Evolutionary conservation across 2,329 filamentous ascomycete species (phyloP), one percentile per base, ranked within the genome.

Genomic region (Xylaria sp.): DNA sequence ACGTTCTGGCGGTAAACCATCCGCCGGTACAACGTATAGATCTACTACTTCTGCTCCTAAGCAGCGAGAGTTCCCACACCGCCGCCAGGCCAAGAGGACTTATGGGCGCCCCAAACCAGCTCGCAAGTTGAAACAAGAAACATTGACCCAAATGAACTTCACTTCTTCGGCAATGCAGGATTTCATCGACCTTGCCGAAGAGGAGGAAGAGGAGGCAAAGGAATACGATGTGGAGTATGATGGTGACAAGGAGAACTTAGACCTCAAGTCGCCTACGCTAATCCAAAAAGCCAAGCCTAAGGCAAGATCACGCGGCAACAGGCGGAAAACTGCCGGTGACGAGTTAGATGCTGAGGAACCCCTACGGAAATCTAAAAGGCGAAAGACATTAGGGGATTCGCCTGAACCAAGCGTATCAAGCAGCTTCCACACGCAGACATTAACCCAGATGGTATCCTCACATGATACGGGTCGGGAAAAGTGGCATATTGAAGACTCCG

Each of bases 371-470:
- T 66, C 68, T 15, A 80, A 80, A 70, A 73, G 78, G 56, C 77
- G 78, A 15, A 79, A 74, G 72, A 80, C 78, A 28, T 63, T 78
- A 23, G 77, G 78, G 44, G 77, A 79, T 63, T 54, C 61, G 8
- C 76, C 76, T 10, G 68, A 48, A 20, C 61, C 66, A 12, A 71
- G 56, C 28, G 64, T 67, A 18, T 75, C 76, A 20, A 77, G 74
- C 63, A 79, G 73, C 69, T 78, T 77, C 60, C 78, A 79, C 41
- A 80, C 78, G 1, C 78, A 79, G 65, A 80, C 78, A 3, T 50
- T 70, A 28, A 70, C 68, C 23, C 68, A 70, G 61, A 70, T 70
- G 68, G 15, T 69, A 12, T 69, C 76, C 18, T 68, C 52, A 10
- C 67, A 69, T 34, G 69, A 72, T 3, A 67, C 73, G 18, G 58